Percentiles rank a stretch among this genome's conserved stretches.
These are phyloP conservation scores for Euphorbia corollata DNA, from an alignment of 441 rosid genomes.

Conservation along the genomic window DNA sequence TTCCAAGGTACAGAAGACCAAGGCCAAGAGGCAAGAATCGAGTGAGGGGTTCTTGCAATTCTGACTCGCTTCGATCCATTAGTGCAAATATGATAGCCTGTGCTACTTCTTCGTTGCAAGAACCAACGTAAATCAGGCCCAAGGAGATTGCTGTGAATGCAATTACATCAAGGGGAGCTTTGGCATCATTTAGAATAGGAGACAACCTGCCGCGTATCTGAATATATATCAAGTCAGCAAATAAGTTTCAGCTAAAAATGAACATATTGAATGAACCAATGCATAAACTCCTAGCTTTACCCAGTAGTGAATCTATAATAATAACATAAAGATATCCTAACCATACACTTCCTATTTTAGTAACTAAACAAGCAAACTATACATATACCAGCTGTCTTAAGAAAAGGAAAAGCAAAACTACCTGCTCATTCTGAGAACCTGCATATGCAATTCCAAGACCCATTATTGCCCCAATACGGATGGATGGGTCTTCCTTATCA, in stretches of 20 bases:
- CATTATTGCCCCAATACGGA: slow-evolving; percentile 90
- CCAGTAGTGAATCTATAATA: neutral
- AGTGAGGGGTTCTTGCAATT: slow-evolving; percentile 67
- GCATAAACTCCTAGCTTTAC: neutral
- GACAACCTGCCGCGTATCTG: slow-evolving; percentile 60
- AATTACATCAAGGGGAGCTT: slow-evolving; percentile 70
- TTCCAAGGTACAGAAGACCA: slow-evolving; percentile 91
- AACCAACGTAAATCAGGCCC: slow-evolving; percentile 86
- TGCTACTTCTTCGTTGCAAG: slow-evolving; percentile 91
- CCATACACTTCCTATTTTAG: neutral
- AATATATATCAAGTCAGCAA: slow-evolving; percentile 12
- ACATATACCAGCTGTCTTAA: too few relatives aligned
- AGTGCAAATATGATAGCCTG: slow-evolving; percentile 76
- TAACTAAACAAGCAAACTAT: too few relatives aligned
- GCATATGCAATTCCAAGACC: slow-evolving; percentile 95
- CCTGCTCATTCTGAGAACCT: slow-evolving; percentile 87
- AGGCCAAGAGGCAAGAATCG: slow-evolving; percentile 84
- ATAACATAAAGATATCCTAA: neutral
- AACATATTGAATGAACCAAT: neutral
- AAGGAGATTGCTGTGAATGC: slow-evolving; percentile 83
- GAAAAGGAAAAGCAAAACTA: slow-evolving; percentile 15
- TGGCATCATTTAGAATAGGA: slow-evolving; percentile 62
- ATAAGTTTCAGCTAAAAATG: neutral
- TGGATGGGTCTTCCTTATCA: slow-evolving; percentile 66
- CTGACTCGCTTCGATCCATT: slow-evolving; percentile 73